Percentiles rank a stretch among this genome's conserved stretches.
Evolutionary conservation across 176 grass and related monocot species (phyloP).

Genomic region (Carex parvula): DNA sequence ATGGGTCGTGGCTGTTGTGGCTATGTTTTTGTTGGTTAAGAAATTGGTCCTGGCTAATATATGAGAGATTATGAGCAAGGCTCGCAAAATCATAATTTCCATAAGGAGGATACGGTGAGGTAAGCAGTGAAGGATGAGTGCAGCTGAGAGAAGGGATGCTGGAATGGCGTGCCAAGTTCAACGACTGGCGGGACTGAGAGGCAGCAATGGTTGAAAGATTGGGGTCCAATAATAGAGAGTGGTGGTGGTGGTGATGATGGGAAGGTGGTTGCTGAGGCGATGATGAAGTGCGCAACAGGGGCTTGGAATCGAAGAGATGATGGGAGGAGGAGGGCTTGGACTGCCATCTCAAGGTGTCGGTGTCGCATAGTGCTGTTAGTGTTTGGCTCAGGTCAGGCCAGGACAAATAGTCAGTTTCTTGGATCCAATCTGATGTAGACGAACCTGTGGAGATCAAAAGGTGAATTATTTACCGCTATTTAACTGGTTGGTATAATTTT

Average conservation of each 20-base stretch:
- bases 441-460: slow-evolving; percentile 30
- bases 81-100: not conserved
- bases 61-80: not conserved
- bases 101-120: slow-evolving; percentile 32
- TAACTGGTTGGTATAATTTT: not conserved
- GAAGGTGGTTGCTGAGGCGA: slow-evolving; percentile 27
- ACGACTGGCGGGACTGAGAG: slow-evolving; percentile 2
- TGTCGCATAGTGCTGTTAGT: not conserved
- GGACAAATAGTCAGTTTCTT: slow-evolving; percentile 29
- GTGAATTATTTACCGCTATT: slow-evolving; percentile 8
- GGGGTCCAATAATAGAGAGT: slow-evolving; percentile 21
- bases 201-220: slow-evolving; percentile 2
- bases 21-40: slow-evolving; percentile 1
- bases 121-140: slow-evolving; percentile 21
- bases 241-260: slow-evolving; percentile 21
- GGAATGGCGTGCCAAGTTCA: slow-evolving; percentile 26
- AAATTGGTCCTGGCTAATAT: slow-evolving; percentile 20
- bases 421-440: slow-evolving; percentile 38
- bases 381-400: slow-evolving; percentile 26
- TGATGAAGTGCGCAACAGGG: slow-evolving; percentile 31
- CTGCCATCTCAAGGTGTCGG: slow-evolving; percentile 34
- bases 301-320: slow-evolving; percentile 9
- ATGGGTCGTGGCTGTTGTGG: slow-evolving; percentile 18
- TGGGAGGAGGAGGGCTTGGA: slow-evolving; percentile 23
- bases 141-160: slow-evolving; percentile 27